These are phyloP conservation scores for Fusarium tricinctum DNA, from an alignment of 2,329 filamentous ascomycete genomes.

Conservation along the genomic window DNA sequence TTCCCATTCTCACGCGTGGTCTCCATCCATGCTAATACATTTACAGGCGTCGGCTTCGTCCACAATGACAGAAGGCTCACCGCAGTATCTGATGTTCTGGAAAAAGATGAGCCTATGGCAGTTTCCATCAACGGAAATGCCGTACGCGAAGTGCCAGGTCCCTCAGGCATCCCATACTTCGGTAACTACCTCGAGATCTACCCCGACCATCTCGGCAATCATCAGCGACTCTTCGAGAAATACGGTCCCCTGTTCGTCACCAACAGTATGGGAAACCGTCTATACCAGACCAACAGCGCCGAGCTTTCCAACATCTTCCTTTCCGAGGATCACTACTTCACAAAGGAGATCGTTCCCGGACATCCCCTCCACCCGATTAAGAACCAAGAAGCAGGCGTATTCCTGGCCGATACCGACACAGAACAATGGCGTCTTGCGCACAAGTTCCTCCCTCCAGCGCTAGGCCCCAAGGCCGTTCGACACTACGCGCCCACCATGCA, in stretches of 20 bases:
- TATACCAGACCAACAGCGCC: conserved; percentile 67
- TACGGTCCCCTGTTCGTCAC: conserved; percentile 67
- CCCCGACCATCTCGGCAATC: conserved; percentile 70
- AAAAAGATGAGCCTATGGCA: conserved; percentile 51
- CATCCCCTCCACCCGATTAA: conserved; percentile 63
- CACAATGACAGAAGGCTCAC: conserved; percentile 46
- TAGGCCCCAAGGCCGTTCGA: conserved; percentile 70
- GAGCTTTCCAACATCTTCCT: conserved; percentile 61
- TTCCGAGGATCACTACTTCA: conserved; percentile 65
- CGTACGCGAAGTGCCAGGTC: conserved; percentile 65
- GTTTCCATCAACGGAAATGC: conserved; percentile 64
- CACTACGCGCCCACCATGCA: conserved; percentile 74
- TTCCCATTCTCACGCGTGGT: too few relatives aligned
- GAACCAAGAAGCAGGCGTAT: conserved; percentile 58
- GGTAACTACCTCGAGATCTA: conserved; percentile 69
- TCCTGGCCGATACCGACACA: conserved; percentile 65
- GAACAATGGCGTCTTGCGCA: conserved; percentile 66
- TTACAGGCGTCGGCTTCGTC: conserved; percentile 55
- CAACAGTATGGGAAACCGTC: conserved; percentile 62
- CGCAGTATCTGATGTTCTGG: conserved; percentile 53
- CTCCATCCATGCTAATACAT: not conserved
- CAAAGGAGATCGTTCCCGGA: conserved; percentile 65
- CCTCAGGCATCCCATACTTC: conserved; percentile 61
- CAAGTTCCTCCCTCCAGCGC: conserved; percentile 72
- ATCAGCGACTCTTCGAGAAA: conserved; percentile 65